Evolutionary conservation across 257 asterid species (phyloP).

Genomic region (Galeopsis tetrahit): DNA sequence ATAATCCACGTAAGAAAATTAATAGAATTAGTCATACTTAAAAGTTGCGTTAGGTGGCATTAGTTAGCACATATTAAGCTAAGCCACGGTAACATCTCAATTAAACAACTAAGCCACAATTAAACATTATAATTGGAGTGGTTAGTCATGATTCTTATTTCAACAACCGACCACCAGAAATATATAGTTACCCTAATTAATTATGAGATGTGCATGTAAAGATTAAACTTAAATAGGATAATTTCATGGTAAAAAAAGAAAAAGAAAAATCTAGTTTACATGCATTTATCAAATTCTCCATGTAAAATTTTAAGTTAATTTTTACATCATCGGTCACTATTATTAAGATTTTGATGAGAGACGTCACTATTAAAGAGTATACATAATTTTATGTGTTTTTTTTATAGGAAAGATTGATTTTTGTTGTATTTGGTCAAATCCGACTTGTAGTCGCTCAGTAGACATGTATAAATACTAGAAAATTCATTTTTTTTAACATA

Average conservation of each 20-base stretch:
- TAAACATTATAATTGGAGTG: conserved; percentile 42
- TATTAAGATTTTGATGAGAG: too few relatives aligned
- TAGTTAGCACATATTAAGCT: conserved; percentile 27
- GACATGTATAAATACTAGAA: too few relatives aligned
- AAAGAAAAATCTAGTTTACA: too few relatives aligned
- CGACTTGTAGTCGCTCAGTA: too few relatives aligned
- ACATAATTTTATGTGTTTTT: too few relatives aligned
- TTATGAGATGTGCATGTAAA: neutral
- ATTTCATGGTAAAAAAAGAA: neutral
- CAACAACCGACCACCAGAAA: conserved; percentile 35
- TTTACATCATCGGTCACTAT: too few relatives aligned
- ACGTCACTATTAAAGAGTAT: too few relatives aligned
- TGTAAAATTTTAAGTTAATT: too few relatives aligned
- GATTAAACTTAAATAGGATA: neutral
- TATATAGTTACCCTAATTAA: neutral
- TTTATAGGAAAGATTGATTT: too few relatives aligned
- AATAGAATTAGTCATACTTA: conserved; percentile 27
- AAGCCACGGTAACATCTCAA: conserved; percentile 6
- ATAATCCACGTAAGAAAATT: conserved; percentile 35
- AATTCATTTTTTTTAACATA: too few relatives aligned
- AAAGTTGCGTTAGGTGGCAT: conserved; percentile 47
- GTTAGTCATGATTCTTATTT: conserved; percentile 36
- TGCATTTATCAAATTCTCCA: too few relatives aligned
- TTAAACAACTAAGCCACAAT: conserved; percentile 31
- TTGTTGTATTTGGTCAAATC: too few relatives aligned